Conservation (phyloP, 495 filamentous ascomycete species). For the Pyrenopolyporus hunteri region DNA sequence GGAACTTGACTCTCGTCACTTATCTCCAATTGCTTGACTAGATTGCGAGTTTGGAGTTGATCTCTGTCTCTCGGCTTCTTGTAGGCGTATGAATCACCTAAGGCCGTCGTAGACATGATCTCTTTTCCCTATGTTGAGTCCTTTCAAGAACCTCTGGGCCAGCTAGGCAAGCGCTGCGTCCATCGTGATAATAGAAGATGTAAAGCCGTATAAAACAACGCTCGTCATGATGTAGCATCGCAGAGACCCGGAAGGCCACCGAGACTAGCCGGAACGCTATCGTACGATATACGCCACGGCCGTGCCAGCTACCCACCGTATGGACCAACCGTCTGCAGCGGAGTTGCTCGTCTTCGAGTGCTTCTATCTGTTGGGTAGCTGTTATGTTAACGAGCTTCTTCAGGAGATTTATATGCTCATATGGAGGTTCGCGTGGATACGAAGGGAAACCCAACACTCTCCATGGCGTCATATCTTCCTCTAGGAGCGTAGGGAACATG, state of each 20-base stretch:
- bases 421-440: conserved; percentile 23
- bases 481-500: neutral
- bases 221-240: too few relatives aligned
- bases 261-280: neutral
- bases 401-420: conserved; percentile 25
- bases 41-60: neutral
- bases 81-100: conserved; percentile 1
- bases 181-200: too few relatives aligned
- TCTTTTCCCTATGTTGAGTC: neutral
- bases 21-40: neutral
- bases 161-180: too few relatives aligned
- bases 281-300: neutral
- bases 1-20: conserved; percentile 9
- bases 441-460: neutral
- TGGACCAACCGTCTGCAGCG: conserved; percentile 1
- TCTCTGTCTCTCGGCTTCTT: conserved; percentile 13
- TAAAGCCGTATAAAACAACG: too few relatives aligned
- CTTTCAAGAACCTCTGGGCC: neutral
- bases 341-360: conserved; percentile 16
- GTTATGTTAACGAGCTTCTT: conserved; percentile 2
- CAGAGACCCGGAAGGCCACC: neutral
- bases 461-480: conserved; percentile 23
- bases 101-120: conserved; percentile 7
- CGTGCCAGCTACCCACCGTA: neutral
- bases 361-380: conserved; percentile 13